phyloP scores from a whole-genome alignment of 2,329 filamentous ascomycete genomes.

The Fusarium tjaetaba region DNA sequence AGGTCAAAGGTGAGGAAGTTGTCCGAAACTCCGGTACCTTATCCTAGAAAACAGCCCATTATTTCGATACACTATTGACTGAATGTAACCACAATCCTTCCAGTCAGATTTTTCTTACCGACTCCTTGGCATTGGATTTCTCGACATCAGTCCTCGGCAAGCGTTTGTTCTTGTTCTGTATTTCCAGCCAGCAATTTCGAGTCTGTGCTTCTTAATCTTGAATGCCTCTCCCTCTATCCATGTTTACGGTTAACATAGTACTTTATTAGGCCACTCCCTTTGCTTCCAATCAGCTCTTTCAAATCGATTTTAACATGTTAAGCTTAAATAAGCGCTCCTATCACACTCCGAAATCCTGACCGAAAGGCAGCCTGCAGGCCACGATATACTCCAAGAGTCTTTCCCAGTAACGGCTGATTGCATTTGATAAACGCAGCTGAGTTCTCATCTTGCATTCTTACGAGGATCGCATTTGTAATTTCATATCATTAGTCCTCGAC shows the following conservation, averaged over 20 bases:
- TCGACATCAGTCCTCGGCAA: neutral
- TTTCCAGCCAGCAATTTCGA: neutral
- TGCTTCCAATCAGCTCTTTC: neutral
- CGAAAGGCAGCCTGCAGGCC: neutral
- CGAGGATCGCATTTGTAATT: neutral
- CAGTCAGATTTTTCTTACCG: neutral
- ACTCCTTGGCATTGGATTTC: neutral
- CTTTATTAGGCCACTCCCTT: neutral
- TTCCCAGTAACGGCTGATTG: neutral
- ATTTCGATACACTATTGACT: neutral
- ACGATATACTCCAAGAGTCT: neutral
- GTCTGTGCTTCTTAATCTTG: neutral
- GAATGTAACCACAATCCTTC: conserved; percentile 3
- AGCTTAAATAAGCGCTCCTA: neutral
- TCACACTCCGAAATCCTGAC: neutral
- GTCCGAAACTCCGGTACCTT: neutral
- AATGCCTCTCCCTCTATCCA: too few species aligned
- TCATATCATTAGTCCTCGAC: neutral
- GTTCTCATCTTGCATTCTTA: neutral
- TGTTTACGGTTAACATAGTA: neutral
- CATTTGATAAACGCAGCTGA: neutral
- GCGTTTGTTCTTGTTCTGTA: neutral
- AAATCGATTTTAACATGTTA: neutral
- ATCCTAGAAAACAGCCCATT: neutral
- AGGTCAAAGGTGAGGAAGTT: conserved; percentile 9